phyloP scores from a whole-genome alignment of 768 basidiomycete species.

The Neoboletus brunneissimus region DNA sequence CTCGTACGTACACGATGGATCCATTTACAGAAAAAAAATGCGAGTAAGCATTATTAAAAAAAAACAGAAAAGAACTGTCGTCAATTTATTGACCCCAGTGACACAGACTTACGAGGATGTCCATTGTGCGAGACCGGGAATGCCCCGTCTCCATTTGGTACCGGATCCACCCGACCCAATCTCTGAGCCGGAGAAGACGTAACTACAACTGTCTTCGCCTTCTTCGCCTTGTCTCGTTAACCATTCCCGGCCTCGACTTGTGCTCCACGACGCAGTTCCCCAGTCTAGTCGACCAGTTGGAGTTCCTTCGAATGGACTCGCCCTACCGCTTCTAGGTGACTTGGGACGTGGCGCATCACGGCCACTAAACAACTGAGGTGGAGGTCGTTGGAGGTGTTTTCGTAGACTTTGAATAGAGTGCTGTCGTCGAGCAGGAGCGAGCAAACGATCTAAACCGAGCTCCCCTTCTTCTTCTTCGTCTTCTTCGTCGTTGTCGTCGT shows the following conservation, averaged over 20 bases:
- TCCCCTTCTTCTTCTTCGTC: slow-evolving; percentile 52
- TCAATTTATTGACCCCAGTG: not conserved
- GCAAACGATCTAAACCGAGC: slow-evolving; percentile 61
- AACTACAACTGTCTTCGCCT: slow-evolving; percentile 27
- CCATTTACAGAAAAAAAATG: slow-evolving; percentile 7
- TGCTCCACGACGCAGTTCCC: slow-evolving; percentile 23
- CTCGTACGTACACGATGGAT: slow-evolving; percentile 12
- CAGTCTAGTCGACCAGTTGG: slow-evolving; percentile 9
- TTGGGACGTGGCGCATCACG: slow-evolving; percentile 13
- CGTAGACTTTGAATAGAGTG: slow-evolving; percentile 71
- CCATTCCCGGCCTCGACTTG: slow-evolving; percentile 26
- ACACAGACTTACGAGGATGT: slow-evolving; percentile 21
- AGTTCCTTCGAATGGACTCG: slow-evolving; percentile 16
- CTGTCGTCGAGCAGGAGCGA: slow-evolving; percentile 70
- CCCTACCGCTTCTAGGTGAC: slow-evolving; percentile 17
- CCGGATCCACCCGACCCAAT: slow-evolving; percentile 12
- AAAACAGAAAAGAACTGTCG: not conserved
- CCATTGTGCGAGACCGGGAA: slow-evolving; percentile 35
- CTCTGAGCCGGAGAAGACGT: slow-evolving; percentile 23
- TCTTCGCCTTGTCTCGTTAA: slow-evolving; percentile 27
- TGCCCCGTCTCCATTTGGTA: slow-evolving; percentile 30
- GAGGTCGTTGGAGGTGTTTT: slow-evolving; percentile 48
- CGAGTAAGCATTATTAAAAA: not conserved
- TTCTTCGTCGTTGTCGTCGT: slow-evolving; percentile 37
- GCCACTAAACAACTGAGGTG: slow-evolving; percentile 6